Percentiles rank a stretch among this genome's conserved stretches.
Conservation (phyloP, 305 asterid species). For the Caryopteris hybrid region DNA sequence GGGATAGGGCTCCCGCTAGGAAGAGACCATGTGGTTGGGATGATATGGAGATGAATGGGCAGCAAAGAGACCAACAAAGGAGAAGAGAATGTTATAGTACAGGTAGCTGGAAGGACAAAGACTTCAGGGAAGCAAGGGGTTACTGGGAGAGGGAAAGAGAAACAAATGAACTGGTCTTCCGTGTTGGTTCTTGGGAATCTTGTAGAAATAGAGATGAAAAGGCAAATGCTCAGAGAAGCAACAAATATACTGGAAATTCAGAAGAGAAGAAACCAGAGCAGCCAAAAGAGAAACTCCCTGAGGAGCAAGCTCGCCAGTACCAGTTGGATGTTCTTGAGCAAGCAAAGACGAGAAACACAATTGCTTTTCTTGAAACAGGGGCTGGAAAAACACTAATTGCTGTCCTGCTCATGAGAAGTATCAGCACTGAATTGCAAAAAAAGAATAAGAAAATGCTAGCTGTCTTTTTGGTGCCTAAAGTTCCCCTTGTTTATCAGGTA, state of each 20-base stretch:
- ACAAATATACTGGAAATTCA: conserved; percentile 27
- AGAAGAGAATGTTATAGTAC: conserved; percentile 51
- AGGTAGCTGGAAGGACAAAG: conserved; percentile 60
- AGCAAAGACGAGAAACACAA: conserved; percentile 85
- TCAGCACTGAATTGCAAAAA: conserved; percentile 57
- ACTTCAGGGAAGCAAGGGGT: conserved; percentile 64
- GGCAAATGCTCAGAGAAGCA: conserved; percentile 34
- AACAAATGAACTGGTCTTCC: conserved; percentile 75
- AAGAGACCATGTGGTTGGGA: conserved; percentile 68
- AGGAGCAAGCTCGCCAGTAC: conserved; percentile 92
- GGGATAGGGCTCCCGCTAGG: conserved; percentile 50
- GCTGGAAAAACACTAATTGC: conserved; percentile 98
- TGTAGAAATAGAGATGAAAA: conserved; percentile 51
- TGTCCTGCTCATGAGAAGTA: conserved; percentile 86
- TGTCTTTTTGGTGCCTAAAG: conserved; percentile 97
- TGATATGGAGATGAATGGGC: conserved; percentile 45
- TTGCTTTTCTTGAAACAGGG: conserved; percentile 98
- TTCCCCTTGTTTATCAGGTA: conserved; percentile 99
- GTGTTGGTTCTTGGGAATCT: conserved; percentile 77
- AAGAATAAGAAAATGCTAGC: conserved; percentile 83
- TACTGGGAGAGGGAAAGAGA: conserved; percentile 93
- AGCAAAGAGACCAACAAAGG: conserved; percentile 52
- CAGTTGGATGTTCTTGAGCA: conserved; percentile 98
- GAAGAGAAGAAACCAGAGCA: conserved; percentile 51
- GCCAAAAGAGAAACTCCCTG: conserved; percentile 56